Evolutionary conservation across 2,329 filamentous ascomycete species (phyloP).

Genomic region (Fusarium globosum): DNA sequence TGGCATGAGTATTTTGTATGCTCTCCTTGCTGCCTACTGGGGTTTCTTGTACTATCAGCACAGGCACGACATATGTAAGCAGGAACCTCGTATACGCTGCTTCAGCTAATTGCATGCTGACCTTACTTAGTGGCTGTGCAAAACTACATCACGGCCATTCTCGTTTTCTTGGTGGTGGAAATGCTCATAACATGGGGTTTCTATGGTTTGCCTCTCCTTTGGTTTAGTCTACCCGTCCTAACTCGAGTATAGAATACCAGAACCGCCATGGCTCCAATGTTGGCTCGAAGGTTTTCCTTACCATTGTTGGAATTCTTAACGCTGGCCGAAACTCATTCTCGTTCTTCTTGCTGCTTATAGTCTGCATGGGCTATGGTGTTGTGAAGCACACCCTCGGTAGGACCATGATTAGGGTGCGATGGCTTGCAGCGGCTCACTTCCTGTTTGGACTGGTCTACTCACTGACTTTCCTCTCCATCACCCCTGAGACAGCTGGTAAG

Average conservation of each 20-base stretch:
- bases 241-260: slow-evolving; percentile 76
- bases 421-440: slow-evolving; percentile 92
- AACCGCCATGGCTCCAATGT: slow-evolving; percentile 89
- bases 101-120: slow-evolving; percentile 3
- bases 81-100: background rate
- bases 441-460: slow-evolving; percentile 95
- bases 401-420: slow-evolving; percentile 93
- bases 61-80: slow-evolving; percentile 84
- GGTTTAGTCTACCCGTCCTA: slow-evolving; percentile 36
- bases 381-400: slow-evolving; percentile 92
- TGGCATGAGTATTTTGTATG: slow-evolving; percentile 92
- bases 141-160: slow-evolving; percentile 98
- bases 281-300: slow-evolving; percentile 85
- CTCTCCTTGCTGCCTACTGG: slow-evolving; percentile 86
- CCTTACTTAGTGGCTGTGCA: slow-evolving; percentile 81
- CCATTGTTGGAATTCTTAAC: slow-evolving; percentile 92
- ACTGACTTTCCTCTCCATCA: slow-evolving; percentile 87
- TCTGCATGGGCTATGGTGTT: slow-evolving; percentile 99
- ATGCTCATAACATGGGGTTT: slow-evolving; percentile 99
- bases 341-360: slow-evolving; percentile 96
- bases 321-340: slow-evolving; percentile 97
- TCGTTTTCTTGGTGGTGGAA: slow-evolving; percentile 93
- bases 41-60: slow-evolving; percentile 96
- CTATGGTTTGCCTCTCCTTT: slow-evolving; percentile 71
- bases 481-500: slow-evolving; percentile 83